Evolutionary conservation across 768 basidiomycete species (phyloP), one percentile per base, ranked within the genome.

Genomic region (Auricularia sp.): DNA sequence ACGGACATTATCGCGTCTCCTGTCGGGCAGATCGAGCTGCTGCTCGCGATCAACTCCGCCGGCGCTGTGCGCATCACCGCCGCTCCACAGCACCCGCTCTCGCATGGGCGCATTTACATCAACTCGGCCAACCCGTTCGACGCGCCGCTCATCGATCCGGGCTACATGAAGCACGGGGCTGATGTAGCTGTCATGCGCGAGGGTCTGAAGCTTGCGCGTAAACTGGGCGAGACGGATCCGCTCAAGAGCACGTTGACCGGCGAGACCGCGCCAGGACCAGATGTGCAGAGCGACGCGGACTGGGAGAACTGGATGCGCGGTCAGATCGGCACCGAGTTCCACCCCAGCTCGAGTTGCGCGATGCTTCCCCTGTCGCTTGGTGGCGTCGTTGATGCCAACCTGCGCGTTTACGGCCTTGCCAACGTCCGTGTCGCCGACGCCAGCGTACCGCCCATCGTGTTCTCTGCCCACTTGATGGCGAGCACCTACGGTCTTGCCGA

Each of bases 71-170:
- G 78, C 4, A 78, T 90, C 63, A 88, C 90, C 70, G 82, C 83
- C 7, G 88, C 85, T 0, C 71, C 87, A 13, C 88, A 89, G 71
- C 85, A 85, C 68, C 84, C 86, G 1, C 77, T 84, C 71, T 86
- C 81, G 44, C 80, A 83, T 62, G 89, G 88, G 18, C 79, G 78
- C 5, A 70, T 89, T 34, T 82, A 81, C 66, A 84, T 89, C 75
- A 85, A 80, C 70, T 81, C 83, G 3, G 76, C 79, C 16, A 80
- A 82, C 65, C 76, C 84, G 1, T 90, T 89, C 74, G 82, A 83
- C 65, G 69, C 76, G 29, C 86, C 86, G 3, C 71, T 80, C 56
- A 84, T 90, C 71, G 85, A 90, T 73, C 88, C 88, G 3, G 75
- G 80, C 66, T 89, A 89, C 74, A 81, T 87, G 63, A 76, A 81